Percentiles rank a stretch among this genome's conserved stretches.
These are phyloP conservation scores for Eutypella sp. DNA, from an alignment of 2,329 filamentous ascomycete species.

Conservation along the genomic window DNA sequence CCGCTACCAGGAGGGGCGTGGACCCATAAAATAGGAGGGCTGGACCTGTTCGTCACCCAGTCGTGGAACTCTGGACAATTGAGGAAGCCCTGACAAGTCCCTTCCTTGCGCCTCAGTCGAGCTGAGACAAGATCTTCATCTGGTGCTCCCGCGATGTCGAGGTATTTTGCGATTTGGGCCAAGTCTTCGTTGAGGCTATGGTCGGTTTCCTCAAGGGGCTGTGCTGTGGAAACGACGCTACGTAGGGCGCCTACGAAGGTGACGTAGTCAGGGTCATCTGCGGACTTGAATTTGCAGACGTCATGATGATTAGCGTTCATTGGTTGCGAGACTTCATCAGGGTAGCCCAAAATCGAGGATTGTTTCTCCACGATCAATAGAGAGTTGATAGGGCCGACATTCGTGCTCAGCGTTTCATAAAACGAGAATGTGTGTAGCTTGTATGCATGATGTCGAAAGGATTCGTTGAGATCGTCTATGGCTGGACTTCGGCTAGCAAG, in stretches of 20 bases:
- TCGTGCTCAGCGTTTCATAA: conserved; percentile 25
- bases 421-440: conserved; percentile 28
- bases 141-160: conserved; percentile 1
- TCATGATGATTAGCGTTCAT: conserved; percentile 23
- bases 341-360: conserved; percentile 22
- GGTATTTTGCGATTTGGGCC: background rate
- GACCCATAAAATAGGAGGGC: conserved; percentile 2
- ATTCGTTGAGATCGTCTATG: conserved; percentile 26
- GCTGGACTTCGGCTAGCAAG: conserved; percentile 14
- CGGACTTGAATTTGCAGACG: conserved; percentile 21
- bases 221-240: conserved; percentile 7
- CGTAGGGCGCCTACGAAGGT: conserved; percentile 12
- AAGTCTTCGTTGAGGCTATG: background rate
- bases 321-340: conserved; percentile 12
- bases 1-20: conserved; percentile 10
- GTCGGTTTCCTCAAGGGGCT: conserved; percentile 1
- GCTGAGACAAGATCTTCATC: conserved; percentile 6
- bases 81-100: conserved; percentile 9
- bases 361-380: conserved; percentile 16
- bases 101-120: conserved; percentile 3
- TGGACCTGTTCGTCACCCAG: conserved; percentile 1
- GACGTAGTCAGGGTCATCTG: conserved; percentile 12
- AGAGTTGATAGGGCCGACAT: conserved; percentile 7
- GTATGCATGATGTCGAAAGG: conserved; percentile 22
- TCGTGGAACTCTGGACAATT: conserved; percentile 2